Evolutionary conservation across 805 yeast genomes (phyloP), one percentile per base, ranked within the genome.

Genomic region (Metschnikowia colocasiae): DNA sequence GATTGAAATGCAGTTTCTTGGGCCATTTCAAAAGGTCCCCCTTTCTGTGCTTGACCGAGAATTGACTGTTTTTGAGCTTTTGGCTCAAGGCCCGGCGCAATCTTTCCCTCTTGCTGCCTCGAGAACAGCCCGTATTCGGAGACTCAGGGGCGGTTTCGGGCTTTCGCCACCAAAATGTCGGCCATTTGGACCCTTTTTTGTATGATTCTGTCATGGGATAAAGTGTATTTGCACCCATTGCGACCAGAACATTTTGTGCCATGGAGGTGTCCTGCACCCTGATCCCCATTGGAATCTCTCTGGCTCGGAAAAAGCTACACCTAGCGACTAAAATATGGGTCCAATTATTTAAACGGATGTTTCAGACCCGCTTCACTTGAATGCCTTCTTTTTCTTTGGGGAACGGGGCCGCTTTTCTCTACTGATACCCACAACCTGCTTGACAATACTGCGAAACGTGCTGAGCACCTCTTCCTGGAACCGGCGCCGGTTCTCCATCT

Each of bases 391-490:
- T 19, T 30, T 39, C 26, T 15, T 29, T 3, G 42, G 42, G 13
- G 42, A 39, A 7, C 34, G 42, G 13, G 42, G 34, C n/a, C 34
- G 18, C 19, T 20, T 39, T 13, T 46, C 49, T n/a, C 49, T 31
- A 19, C 38, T 46, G n/a, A 12, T 34, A 16, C 44, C 51, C 44
- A 47, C 43, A 10, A 51, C 25, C 25, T 51, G 54, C 29, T 32
- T 36, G 32, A 39, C 43, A 6, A 53, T 53, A 25, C 36, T 20
- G 22, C 46, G 44, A 30, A 53, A 50, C 0, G 54, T 46, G 32
- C 45, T 43, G 15, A 53, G 46, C 26, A 51, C 56, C 27, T 53
- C 50, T 31, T 48, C 48, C 31, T 53, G 55, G 40, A 51, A 53
- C 37, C 39, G 42, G 26, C 37, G 54, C 30, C 55, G 41, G 27